Evolutionary conservation across 163 green algal genomes (phyloP).

Genomic region (Chlamydomonas reinhardtii): DNA sequence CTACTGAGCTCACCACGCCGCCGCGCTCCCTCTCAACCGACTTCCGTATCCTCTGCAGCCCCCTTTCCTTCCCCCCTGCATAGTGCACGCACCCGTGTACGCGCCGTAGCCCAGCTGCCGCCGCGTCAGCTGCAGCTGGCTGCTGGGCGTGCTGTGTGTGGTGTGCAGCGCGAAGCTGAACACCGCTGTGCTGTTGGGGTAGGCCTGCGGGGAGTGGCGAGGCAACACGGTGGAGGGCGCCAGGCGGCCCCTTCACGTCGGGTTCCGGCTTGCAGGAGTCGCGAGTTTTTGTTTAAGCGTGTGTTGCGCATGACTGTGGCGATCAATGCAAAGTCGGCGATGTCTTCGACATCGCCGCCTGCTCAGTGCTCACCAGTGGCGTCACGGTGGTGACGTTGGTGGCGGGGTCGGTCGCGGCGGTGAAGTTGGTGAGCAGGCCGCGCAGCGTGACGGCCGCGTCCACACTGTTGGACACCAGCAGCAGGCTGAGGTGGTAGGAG

Average conservation of each 20-base stretch:
- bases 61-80: background rate
- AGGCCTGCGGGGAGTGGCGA: background rate
- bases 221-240: background rate
- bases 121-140: slow-evolving; percentile 6
- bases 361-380: slow-evolving; percentile 15
- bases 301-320: no score
- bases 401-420: background rate
- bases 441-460: slow-evolving; percentile 6
- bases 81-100: slow-evolving; percentile 9
- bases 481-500: slow-evolving; percentile 33
- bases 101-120: slow-evolving; percentile 40
- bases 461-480: slow-evolving; percentile 10
- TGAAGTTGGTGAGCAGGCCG: slow-evolving; percentile 47
- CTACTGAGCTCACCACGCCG: no score
- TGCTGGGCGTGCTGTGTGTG: background rate
- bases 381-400: background rate
- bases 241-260: no score
- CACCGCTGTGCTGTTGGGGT: background rate
- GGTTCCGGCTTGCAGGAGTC: no score
- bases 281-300: no score
- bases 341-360: no score
- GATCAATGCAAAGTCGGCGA: no score
- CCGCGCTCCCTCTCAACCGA: no score
- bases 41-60: no score
- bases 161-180: slow-evolving; percentile 28